Percentiles rank a stretch among this genome's conserved stretches.
Conservation (phyloP, 345 rosid species). For the Eucalyptus brandiana region DNA sequence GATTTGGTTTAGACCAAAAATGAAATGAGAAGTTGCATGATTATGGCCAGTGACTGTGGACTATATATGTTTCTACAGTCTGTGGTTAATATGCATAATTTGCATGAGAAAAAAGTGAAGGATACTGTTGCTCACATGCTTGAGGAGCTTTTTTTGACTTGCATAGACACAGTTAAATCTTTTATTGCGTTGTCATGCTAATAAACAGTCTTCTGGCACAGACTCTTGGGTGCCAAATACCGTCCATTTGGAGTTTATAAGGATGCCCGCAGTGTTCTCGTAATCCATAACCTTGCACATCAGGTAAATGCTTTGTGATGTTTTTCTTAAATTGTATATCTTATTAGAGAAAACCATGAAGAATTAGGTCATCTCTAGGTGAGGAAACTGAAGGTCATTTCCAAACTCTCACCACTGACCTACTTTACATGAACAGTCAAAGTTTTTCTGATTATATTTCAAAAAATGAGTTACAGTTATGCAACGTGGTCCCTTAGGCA, state of each 20-base stretch:
- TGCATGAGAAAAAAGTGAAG: background rate
- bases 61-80: background rate
- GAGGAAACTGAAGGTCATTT: background rate
- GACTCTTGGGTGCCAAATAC: constrained; percentile 89
- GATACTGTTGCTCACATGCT: background rate
- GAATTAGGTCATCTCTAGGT: background rate
- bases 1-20: background rate
- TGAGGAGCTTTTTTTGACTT: background rate
- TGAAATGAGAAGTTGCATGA: background rate
- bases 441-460: background rate
- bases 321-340: background rate
- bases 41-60: background rate
- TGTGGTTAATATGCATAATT: background rate
- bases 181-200: background rate
- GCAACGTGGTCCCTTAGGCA: background rate
- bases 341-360: background rate
- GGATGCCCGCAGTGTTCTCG: constrained; percentile 73
- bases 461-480: background rate
- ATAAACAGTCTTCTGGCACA: constrained; percentile 1
- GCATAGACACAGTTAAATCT: background rate
- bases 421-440: background rate
- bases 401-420: background rate
- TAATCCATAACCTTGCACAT: constrained; percentile 92
- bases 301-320: constrained; percentile 36
- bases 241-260: constrained; percentile 78